Conservation (phyloP, 1,284 basidiomycete genomes). For the Neotropicomus parvogracilis region DNA sequence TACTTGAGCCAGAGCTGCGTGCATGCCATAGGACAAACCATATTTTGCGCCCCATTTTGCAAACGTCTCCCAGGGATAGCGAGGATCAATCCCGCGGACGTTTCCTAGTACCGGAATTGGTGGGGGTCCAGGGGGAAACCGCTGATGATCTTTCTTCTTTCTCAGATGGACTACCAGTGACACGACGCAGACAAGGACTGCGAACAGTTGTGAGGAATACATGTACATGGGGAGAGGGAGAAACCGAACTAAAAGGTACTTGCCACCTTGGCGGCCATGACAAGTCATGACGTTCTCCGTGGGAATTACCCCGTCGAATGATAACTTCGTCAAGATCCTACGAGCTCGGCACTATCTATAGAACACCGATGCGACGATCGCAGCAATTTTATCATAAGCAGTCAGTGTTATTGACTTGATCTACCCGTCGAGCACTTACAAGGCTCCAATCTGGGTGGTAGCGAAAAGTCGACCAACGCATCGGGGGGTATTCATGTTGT, state of each 20-base stretch:
- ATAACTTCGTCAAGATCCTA: no score
- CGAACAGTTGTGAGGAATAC: slow-evolving; percentile 1
- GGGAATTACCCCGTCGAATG: no score
- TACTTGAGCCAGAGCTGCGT: neutral
- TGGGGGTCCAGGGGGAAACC: slow-evolving; percentile 23
- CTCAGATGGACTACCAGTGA: slow-evolving; percentile 9
- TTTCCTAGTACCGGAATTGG: slow-evolving; percentile 24
- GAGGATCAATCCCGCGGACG: slow-evolving; percentile 13
- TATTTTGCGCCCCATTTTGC: slow-evolving; percentile 23
- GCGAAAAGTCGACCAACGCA: no score
- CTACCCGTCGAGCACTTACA: no score
- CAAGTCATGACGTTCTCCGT: no score
- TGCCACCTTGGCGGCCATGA: neutral
- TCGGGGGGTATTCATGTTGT: no score
- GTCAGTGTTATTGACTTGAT: no score
- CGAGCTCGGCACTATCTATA: no score
- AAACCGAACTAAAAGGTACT: neutral
- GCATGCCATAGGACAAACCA: slow-evolving; percentile 12
- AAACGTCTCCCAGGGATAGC: slow-evolving; percentile 24
- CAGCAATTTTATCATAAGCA: no score
- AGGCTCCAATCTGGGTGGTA: no score
- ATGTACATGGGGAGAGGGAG: slow-evolving; percentile 2
- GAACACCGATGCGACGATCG: no score
- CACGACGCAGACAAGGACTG: slow-evolving; percentile 10
- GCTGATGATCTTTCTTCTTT: slow-evolving; percentile 5